Evolutionary conservation across 2,329 filamentous ascomycete species (phyloP).

Genomic region (Fusarium graminum): DNA sequence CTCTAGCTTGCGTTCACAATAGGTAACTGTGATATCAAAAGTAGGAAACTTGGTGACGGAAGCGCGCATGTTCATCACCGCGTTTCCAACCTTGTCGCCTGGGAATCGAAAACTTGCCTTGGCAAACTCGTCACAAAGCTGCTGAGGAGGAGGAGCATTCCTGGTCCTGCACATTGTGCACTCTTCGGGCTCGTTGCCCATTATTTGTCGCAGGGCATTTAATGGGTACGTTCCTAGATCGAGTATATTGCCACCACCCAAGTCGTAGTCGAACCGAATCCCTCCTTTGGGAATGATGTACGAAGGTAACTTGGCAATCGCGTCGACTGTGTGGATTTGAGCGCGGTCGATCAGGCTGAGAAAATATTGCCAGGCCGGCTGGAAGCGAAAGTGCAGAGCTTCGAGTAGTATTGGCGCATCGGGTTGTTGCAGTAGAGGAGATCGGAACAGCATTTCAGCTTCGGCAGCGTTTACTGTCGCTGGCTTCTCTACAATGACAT

Average conservation of each 20-base stretch:
- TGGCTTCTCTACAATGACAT: not conserved
- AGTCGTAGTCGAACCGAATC: not conserved
- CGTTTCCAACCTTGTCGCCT: no score
- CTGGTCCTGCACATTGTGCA: not conserved
- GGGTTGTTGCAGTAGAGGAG: not conserved
- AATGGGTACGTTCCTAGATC: slow-evolving; percentile 7
- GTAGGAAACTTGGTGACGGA: not conserved
- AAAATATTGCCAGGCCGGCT: slow-evolving; percentile 2
- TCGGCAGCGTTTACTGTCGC: not conserved
- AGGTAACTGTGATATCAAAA: not conserved
- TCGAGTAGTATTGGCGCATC: not conserved
- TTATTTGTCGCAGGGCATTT: not conserved
- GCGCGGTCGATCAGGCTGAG: not conserved
- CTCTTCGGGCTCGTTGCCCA: not conserved
- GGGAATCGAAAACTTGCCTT: not conserved
- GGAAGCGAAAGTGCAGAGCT: slow-evolving; percentile 12
- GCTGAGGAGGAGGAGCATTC: not conserved
- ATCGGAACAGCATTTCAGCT: not conserved
- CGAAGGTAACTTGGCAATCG: fast-evolving
- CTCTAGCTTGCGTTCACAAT: fast-evolving
- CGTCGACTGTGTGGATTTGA: not conserved
- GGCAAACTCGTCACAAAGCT: not conserved
- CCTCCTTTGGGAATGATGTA: not conserved
- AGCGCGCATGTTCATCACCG: no score
- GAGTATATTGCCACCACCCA: not conserved